These are phyloP conservation scores for Nymphaea thermarum DNA, from an alignment of 164 flowering plant genomes.

Conservation along the genomic window DNA sequence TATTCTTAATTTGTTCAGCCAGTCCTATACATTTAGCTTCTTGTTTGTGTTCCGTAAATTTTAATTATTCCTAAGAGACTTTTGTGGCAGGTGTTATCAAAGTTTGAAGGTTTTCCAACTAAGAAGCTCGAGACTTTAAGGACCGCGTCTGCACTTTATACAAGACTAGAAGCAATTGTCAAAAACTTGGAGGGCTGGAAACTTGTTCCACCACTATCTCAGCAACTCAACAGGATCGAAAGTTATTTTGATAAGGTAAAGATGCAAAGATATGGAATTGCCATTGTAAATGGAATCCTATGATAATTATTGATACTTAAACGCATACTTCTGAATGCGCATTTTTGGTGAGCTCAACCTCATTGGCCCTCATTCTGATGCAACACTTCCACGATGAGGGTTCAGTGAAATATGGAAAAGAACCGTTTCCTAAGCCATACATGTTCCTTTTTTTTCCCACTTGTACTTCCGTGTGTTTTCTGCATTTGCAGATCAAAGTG, in stretches of 20 bases:
- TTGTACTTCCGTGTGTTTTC: background rate
- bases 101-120: slow-evolving; percentile 71
- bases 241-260: slow-evolving; percentile 67
- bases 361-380: background rate
- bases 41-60: background rate
- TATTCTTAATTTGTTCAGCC: background rate
- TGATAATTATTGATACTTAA: no score
- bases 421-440: background rate
- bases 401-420: background rate
- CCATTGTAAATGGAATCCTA: no score
- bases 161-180: slow-evolving; percentile 36
- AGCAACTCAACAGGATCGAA: slow-evolving; percentile 55
- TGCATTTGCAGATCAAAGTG: slow-evolving; percentile 42
- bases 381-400: background rate
- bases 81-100: slow-evolving; percentile 44
- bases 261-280: background rate
- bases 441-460: background rate
- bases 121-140: slow-evolving; percentile 72
- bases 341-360: background rate
- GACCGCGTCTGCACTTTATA: slow-evolving; percentile 53
- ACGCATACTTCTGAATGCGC: no score
- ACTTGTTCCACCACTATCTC: slow-evolving; percentile 35
- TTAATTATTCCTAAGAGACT: background rate
- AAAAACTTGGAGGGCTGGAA: slow-evolving; percentile 47
- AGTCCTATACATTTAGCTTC: background rate